Evolutionary conservation across 179 eudicot genomes (phyloP).

Genomic region (Silene noctiflora): DNA sequence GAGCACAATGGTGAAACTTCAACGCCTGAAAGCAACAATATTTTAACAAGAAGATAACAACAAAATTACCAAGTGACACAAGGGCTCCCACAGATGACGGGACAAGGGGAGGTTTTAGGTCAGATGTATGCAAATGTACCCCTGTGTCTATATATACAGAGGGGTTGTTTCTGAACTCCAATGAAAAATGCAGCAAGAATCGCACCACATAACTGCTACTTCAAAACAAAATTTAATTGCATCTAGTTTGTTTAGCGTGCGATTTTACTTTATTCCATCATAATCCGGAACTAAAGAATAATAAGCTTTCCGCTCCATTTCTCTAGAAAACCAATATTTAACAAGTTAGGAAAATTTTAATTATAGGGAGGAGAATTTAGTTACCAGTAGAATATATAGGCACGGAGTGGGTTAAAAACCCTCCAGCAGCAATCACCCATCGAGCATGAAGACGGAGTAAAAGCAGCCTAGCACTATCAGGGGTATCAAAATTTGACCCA

Average conservation of each 20-base stretch:
- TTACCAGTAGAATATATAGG: constrained; percentile 90
- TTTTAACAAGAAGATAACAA: background rate
- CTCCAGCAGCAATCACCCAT: constrained; percentile 99
- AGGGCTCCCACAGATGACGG: background rate
- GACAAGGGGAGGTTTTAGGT: background rate
- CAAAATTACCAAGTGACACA: background rate
- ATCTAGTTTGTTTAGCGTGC: background rate
- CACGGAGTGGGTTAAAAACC: constrained; percentile 93
- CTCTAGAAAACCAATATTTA: background rate
- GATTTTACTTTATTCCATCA: no score
- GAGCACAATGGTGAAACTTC: constrained; percentile 97
- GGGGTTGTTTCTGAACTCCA: background rate
- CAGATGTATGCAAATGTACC: background rate
- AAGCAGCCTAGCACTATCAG: constrained; percentile 90
- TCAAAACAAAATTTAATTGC: background rate
- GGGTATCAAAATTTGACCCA: constrained; percentile 89
- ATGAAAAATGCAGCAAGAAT: background rate
- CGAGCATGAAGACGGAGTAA: constrained; percentile 92
- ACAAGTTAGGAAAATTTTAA: background rate
- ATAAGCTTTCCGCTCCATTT: background rate
- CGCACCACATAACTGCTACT: background rate
- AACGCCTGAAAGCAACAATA: constrained; percentile 46
- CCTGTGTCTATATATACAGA: background rate
- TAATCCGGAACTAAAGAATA: background rate
- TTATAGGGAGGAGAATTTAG: background rate